Evolutionary conservation across 164 flowering plant species (phyloP).

Genomic region (Vitis rotundifolia): DNA sequence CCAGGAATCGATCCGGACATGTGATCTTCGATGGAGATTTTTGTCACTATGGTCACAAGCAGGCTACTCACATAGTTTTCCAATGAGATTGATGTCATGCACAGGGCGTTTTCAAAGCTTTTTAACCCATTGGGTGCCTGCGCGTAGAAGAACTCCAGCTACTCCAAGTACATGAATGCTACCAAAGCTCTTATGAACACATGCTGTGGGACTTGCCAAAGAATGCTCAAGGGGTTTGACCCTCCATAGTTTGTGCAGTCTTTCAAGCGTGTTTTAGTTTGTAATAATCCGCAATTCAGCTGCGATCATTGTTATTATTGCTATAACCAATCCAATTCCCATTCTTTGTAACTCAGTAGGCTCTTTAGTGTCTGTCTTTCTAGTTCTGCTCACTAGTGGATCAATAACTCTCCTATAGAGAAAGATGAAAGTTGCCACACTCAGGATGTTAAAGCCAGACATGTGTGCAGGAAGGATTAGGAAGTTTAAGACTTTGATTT

Average conservation of each 20-base stretch:
- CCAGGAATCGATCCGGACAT: too few relatives aligned
- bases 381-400: too few relatives aligned
- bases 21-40: too few relatives aligned
- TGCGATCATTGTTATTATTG: conserved; percentile 73
- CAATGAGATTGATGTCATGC: too few relatives aligned
- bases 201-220: too few relatives aligned
- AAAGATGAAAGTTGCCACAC: too few relatives aligned
- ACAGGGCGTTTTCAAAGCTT: conserved; percentile 93
- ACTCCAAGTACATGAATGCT: conserved; percentile 94
- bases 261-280: conserved; percentile 61
- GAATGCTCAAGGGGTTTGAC: conserved; percentile 78
- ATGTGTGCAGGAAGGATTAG: conserved; percentile 86
- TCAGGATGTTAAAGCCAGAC: too few relatives aligned
- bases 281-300: conserved; percentile 71
- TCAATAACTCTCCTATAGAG: too few relatives aligned
- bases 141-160: conserved; percentile 86
- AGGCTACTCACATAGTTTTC: too few relatives aligned
- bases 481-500: conserved; percentile 55
- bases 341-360: conserved; percentile 84
- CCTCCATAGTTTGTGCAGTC: conserved; percentile 59
- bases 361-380: conserved; percentile 44
- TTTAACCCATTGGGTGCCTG: conserved; percentile 90
- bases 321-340: conserved; percentile 89
- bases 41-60: too few relatives aligned
- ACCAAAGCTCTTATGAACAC: conserved; percentile 92